Conservation (phyloP, 164 flowering plant genomes). For the Sextonia rubra region DNA sequence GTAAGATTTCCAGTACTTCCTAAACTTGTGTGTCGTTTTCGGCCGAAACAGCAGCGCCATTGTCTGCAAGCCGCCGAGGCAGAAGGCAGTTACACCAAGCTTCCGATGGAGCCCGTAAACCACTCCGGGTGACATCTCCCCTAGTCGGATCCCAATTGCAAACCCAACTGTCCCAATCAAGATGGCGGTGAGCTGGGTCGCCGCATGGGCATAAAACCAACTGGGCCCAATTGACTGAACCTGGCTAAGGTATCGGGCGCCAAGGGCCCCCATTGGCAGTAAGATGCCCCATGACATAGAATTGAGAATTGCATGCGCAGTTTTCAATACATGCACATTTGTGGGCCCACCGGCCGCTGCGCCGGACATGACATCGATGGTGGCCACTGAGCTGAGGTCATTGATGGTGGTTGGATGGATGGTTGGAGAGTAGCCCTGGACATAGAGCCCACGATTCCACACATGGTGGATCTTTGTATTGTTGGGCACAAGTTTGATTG, state of each 20-base stretch:
- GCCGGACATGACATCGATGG: slow-evolving; percentile 63
- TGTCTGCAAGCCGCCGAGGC: slow-evolving; percentile 66
- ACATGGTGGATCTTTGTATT: slow-evolving; percentile 48
- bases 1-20: slow-evolving; percentile 96
- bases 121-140: slow-evolving; percentile 61
- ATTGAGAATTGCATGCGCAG: slow-evolving; percentile 56
- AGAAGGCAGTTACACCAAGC: slow-evolving; percentile 66
- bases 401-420: slow-evolving; percentile 69
- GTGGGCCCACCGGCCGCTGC: slow-evolving; percentile 18
- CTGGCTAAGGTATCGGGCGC: slow-evolving; percentile 77
- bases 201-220: slow-evolving; percentile 87
- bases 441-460: slow-evolving; percentile 92
- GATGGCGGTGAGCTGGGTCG: slow-evolving; percentile 54
- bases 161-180: slow-evolving; percentile 67
- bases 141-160: slow-evolving; percentile 70
- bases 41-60: slow-evolving; percentile 85
- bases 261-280: slow-evolving; percentile 65
- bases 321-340: slow-evolving; percentile 32
- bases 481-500: slow-evolving; percentile 56
- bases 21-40: slow-evolving; percentile 64
- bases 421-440: slow-evolving; percentile 96
- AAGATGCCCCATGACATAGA: slow-evolving; percentile 83
- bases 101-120: slow-evolving; percentile 72
- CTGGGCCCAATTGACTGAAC: slow-evolving; percentile 51
- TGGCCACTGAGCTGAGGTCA: slow-evolving; percentile 68